Base-by-base conservation (phyloP, 148 eudicot species). In the Fallopia convolvulus region DNA sequence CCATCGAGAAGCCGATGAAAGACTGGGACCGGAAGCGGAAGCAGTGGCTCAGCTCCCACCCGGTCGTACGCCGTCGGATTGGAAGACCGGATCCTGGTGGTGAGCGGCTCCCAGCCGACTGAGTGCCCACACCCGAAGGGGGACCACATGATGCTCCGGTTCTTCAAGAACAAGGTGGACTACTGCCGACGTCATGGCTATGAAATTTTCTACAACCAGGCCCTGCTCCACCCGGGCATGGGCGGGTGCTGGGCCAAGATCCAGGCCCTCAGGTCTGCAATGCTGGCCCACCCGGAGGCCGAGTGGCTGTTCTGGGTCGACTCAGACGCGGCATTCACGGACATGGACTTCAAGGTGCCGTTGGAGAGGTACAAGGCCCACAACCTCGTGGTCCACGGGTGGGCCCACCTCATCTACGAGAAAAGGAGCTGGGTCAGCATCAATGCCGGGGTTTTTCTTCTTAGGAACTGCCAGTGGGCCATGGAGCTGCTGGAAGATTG, bases 231-330 rank as follows among this genome's bases (percentile, higher is more conserved):
- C 52, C 93, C 92, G 8, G 68, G 80, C 12, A 94, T 94, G 98
- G 68, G 40, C 70, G 71, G 83, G 0, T 94, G 56, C 72, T 94
- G 98, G 98, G 93, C 97, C n/a, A 94, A 94, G 83, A 83, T 85
- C 39, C 91, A 92, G n/a, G 79, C 74, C 15, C 79, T 94, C 7
- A 77, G 86, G 75, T 90, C 98, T 2, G 92, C 95, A 17, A 94
- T 94, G 97, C 21, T 90, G 83, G 98, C 95, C 82, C 98, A 94
- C 79, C 98, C 98, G 68, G 97, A 94, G 74, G 89, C 94, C 3
- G 97, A 94, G 84, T 94, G 98, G 98, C 84, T 94, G 75, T 90
- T 90, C 89, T 94, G 97, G 98, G 90, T 92, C 33, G 98, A 94
- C 76, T 91, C 99, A 12, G 99, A 94, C 70, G 99, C 97, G 0